A percentile compares a stretch with the other conserved stretches of the same genome.
Conservation (phyloP, 805 yeast species). For the Candida ortonii region DNA sequence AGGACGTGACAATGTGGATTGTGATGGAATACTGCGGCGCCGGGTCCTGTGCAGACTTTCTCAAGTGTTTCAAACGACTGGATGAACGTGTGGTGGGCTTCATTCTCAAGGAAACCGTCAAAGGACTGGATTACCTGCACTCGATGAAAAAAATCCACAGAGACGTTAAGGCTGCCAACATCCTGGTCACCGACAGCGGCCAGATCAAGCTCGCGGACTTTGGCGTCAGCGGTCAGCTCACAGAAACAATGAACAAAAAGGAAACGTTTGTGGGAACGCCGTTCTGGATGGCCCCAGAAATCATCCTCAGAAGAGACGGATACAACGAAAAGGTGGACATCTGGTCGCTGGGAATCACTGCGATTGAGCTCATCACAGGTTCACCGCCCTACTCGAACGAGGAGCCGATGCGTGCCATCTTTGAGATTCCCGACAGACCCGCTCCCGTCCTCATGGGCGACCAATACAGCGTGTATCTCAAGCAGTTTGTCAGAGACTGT, state of each 20-base stretch:
- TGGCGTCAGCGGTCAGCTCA: slow-evolving; percentile 86
- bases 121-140: slow-evolving; percentile 78
- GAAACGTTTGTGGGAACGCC: slow-evolving; percentile 93
- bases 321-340: slow-evolving; percentile 88
- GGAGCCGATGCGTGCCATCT: slow-evolving; percentile 75
- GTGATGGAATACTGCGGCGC: slow-evolving; percentile 96
- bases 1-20: slow-evolving; percentile 75
- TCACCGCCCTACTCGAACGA: slow-evolving; percentile 72
- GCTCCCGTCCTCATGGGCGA: slow-evolving; percentile 58
- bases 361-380: slow-evolving; percentile 81
- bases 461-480: slow-evolving; percentile 40
- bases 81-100: slow-evolving; percentile 59
- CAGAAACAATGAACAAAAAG: slow-evolving; percentile 48
- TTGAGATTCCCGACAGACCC: slow-evolving; percentile 60
- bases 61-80: slow-evolving; percentile 53
- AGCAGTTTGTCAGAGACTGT: slow-evolving; percentile 61
- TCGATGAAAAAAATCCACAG: slow-evolving; percentile 75
- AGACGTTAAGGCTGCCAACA: slow-evolving; percentile 88
- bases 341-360: slow-evolving; percentile 94
- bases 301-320: slow-evolving; percentile 55
- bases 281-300: slow-evolving; percentile 99
- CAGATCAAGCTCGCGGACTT: slow-evolving; percentile 83
- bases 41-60: slow-evolving; percentile 80
- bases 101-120: slow-evolving; percentile 60
- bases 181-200: slow-evolving; percentile 67